Evolutionary conservation across 129 eudicot genomes (phyloP), one percentile per base, ranked within the genome.

Genomic region (Silybum marianum): DNA sequence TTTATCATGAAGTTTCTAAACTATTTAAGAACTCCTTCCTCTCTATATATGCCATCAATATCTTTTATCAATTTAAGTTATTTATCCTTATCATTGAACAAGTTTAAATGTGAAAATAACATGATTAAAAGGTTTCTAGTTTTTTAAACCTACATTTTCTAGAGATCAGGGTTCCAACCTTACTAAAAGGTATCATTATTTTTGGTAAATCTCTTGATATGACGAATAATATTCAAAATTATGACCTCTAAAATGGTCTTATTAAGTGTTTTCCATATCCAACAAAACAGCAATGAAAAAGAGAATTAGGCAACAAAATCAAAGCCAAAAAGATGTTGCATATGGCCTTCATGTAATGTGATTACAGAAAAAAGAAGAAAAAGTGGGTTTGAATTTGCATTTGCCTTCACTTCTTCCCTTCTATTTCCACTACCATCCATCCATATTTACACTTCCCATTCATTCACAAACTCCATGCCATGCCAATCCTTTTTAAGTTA

Each of bases 361-460:
- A 11, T 65, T 65, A 22, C 30, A 63, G 6, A 21, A 19, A 65
- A 22, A 18, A 18, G 10, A 18, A 58, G 66, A 24, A 9, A 58
- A 58, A 58, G 66, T 58, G 66, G 66, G 66, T 58, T 23, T 38
- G 42, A 23, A 65, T 65, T 23, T 13, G 69, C 66, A 65, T 65
- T 23, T 13, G 69, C 69, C 69, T 65, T 65, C 69, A 21, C 30
- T 65, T 65, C 14, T 65, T 65, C 69, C 28, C 69, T 65, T 22
- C 69, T 10, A 65, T 23, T 65, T 23, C 69, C 30, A 65, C 28
- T 71, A 32, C 75, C 38, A 68, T 18, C 75, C 38, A 68, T 18
- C 72, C 75, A n/a, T 71, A 71, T 71, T 71, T 71, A 71, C 75
- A 71, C 28, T 36, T 71, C 75, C 54, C 54, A 11, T 68, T 30